A percentile compares a stretch with the other conserved stretches of the same genome.
Conservation (phyloP, 208 protist genomes). For the Leishmania martiniquensis region DNA sequence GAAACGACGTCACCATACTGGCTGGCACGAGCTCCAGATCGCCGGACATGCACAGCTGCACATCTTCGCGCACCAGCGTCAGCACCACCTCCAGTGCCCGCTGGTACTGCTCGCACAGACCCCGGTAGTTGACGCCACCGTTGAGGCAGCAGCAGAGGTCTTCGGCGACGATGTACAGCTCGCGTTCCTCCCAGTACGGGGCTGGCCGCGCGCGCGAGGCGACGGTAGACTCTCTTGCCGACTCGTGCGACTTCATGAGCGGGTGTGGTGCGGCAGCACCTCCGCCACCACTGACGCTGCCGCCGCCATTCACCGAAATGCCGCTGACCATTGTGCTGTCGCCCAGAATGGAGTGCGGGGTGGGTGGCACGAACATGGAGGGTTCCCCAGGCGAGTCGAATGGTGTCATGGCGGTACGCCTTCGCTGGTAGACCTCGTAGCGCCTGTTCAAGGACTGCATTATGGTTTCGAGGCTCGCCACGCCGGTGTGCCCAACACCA, state of each 20-base stretch:
- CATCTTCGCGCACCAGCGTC: conserved; percentile 53
- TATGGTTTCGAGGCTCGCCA: conserved; percentile 24
- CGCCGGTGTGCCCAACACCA: background rate
- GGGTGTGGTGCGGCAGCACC: background rate
- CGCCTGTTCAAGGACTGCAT: conserved; percentile 34
- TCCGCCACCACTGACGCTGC: background rate
- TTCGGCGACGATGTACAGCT: conserved; percentile 70
- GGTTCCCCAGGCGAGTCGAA: conserved; percentile 18
- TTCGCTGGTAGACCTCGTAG: conserved; percentile 36
- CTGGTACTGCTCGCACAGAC: conserved; percentile 61
- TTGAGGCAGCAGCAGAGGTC: conserved; percentile 76
- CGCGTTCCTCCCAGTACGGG: conserved; percentile 61
- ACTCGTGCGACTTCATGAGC: too few relatives aligned
- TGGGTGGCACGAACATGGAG: conserved; percentile 6
- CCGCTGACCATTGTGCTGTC: conserved; percentile 20
- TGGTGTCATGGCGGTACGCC: conserved; percentile 25
- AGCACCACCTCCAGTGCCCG: conserved; percentile 52
- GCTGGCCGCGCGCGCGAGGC: conserved; percentile 6
- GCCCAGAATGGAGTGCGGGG: conserved; percentile 24
- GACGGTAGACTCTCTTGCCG: conserved; percentile 5
- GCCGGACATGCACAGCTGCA: conserved; percentile 30
- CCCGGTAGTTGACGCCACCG: conserved; percentile 83
- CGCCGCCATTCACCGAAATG: background rate
- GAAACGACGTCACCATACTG: conserved; percentile 14
- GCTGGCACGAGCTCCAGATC: conserved; percentile 36